Evolutionary conservation across 169 alveolate genomes (phyloP).

Genomic region (Pseudocohnilembus persalinus): DNA sequence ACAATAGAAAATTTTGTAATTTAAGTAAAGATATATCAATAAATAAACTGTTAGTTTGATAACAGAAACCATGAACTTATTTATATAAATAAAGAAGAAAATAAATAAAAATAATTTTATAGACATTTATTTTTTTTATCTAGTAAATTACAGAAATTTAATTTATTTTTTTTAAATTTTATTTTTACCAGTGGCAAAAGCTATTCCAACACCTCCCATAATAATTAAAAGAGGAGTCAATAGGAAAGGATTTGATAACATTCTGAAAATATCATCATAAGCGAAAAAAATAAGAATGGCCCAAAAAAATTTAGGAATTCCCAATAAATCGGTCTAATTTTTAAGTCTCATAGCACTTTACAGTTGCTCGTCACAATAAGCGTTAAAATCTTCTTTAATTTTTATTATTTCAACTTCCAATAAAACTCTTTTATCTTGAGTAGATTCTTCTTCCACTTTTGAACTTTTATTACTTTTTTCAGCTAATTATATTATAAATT

Average conservation of each 20-base stretch:
- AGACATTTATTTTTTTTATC: too few species aligned
- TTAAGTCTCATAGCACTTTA: constrained; percentile 21
- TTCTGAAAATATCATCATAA: constrained; percentile 47
- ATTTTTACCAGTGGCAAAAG: background rate
- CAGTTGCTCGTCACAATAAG: constrained; percentile 29
- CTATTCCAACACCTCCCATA: background rate
- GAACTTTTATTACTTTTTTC: background rate
- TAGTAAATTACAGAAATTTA: too few species aligned
- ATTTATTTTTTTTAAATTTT: too few species aligned
- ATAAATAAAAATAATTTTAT: too few species aligned
- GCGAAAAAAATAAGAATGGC: constrained; percentile 28
- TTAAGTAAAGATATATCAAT: too few species aligned
- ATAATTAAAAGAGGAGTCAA: constrained; percentile 15
- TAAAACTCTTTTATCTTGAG: constrained; percentile 8
- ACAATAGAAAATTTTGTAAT: too few species aligned
- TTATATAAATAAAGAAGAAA: too few species aligned
- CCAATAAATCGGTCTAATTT: constrained; percentile 15
- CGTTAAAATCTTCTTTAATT: constrained; percentile 17
- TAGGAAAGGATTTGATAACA: constrained; percentile 38
- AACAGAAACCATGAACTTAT: too few species aligned
- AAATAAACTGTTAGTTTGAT: too few species aligned
- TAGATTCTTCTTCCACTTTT: background rate
- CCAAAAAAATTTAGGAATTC: constrained; percentile 39
- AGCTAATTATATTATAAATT: background rate
- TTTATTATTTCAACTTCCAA: constrained; percentile 13